Evolutionary conservation across 306 rosid species (phyloP).

Genomic region (Morella rubra): DNA sequence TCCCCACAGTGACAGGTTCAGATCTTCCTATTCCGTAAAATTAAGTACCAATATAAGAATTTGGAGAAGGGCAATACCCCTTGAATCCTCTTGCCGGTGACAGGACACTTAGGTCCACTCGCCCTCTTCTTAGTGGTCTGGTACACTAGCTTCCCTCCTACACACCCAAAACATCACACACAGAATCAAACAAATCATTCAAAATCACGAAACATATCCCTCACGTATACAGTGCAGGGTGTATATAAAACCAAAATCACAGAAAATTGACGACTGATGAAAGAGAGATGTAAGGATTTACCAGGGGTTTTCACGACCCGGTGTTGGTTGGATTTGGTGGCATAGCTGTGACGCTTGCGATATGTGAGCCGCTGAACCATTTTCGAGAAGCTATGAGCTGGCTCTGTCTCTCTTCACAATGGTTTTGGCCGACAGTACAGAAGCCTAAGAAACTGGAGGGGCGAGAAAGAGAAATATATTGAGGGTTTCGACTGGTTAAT

Average conservation of each 20-base stretch:
- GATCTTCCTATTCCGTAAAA: not conserved
- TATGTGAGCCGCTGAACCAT: slow-evolving; percentile 84
- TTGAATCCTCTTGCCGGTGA: slow-evolving; percentile 78
- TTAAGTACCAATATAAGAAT: not conserved
- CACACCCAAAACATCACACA: slow-evolving; percentile 12
- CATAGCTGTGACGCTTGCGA: slow-evolving; percentile 69
- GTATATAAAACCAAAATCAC: not conserved
- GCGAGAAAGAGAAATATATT: not conserved
- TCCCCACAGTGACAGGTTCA: too few relatives aligned
- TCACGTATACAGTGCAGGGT: not conserved
- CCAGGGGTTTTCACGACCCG: slow-evolving; percentile 78
- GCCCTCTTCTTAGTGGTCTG: slow-evolving; percentile 81
- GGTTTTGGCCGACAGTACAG: slow-evolving; percentile 34
- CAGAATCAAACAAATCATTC: not conserved
- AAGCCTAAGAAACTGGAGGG: not conserved
- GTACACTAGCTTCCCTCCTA: slow-evolving; percentile 72
- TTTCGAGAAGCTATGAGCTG: slow-evolving; percentile 15
- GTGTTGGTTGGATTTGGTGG: slow-evolving; percentile 75
- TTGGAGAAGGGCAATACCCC: slow-evolving; percentile 40
- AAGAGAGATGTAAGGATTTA: not conserved
- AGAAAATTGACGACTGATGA: not conserved
- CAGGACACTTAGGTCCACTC: slow-evolving; percentile 76
- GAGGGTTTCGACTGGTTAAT: not conserved
- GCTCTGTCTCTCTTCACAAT: slow-evolving; percentile 14
- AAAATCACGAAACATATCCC: not conserved